Evolutionary conservation across 2,329 filamentous ascomycete species (phyloP).

Genomic region (Lachnellula willkommii): DNA sequence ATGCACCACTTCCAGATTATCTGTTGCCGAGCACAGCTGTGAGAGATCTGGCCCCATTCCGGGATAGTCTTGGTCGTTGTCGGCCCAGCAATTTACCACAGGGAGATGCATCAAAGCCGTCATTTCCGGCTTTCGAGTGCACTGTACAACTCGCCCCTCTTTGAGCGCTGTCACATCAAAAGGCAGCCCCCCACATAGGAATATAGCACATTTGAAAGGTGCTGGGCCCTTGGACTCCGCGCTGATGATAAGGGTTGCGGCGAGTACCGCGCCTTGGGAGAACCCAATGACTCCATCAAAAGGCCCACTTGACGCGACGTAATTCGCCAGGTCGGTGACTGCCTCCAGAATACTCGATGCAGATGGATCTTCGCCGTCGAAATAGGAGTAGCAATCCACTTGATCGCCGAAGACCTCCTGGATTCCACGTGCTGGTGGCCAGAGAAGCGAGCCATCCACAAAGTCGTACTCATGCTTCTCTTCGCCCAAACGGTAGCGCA

Average conservation of each 20-base stretch:
- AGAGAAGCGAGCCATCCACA: neutral
- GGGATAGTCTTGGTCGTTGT: neutral
- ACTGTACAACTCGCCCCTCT: too few relatives aligned
- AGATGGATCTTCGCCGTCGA: neutral
- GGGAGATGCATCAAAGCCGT: neutral
- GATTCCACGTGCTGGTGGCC: too few relatives aligned
- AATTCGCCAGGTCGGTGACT: neutral
- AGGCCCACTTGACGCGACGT: neutral
- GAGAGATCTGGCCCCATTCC: neutral
- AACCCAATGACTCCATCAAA: constrained; percentile 48
- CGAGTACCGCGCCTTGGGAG: constrained; percentile 1
- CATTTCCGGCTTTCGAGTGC: neutral
- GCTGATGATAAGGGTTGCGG: neutral
- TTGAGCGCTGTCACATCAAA: neutral
- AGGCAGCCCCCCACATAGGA: neutral
- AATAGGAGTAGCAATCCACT: neutral
- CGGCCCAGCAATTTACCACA: neutral
- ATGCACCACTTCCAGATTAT: too few relatives aligned
- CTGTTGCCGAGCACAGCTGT: too few relatives aligned
- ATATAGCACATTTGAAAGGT: neutral
- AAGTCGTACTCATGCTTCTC: neutral
- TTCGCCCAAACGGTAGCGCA: neutral
- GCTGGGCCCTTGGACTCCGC: neutral
- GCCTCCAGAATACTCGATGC: neutral
- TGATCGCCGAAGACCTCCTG: neutral